Percentiles rank a stretch among this genome's conserved stretches.
Conservation (phyloP, 2,329 filamentous ascomycete species). For the Byssoonygena ceratinophila region DNA sequence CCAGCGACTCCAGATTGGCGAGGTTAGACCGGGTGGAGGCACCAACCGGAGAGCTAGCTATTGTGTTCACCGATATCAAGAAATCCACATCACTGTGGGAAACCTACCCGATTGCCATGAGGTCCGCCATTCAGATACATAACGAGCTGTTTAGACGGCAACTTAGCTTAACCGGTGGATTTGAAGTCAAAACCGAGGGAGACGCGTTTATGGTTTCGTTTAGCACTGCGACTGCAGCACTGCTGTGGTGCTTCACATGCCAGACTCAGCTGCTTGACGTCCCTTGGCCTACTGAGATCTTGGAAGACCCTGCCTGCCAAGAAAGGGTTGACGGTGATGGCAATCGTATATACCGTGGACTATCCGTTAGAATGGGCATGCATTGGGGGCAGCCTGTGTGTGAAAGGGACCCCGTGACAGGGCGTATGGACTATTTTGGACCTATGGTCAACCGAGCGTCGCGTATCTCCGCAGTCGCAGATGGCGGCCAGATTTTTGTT, state of each 20-base stretch:
- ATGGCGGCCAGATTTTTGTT: slow-evolving; percentile 93
- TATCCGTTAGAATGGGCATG: slow-evolving; percentile 95
- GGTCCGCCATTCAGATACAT: slow-evolving; percentile 91
- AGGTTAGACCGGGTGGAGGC: slow-evolving; percentile 86
- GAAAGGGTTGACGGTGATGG: slow-evolving; percentile 73
- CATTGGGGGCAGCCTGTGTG: slow-evolving; percentile 93
- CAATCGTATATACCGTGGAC: slow-evolving; percentile 79
- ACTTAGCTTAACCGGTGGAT: slow-evolving; percentile 84
- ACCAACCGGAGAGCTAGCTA: slow-evolving; percentile 77
- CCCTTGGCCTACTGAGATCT: slow-evolving; percentile 84
- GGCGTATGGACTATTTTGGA: slow-evolving; percentile 98
- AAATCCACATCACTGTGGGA: slow-evolving; percentile 96
- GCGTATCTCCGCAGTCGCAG: slow-evolving; percentile 84
- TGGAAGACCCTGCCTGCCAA: slow-evolving; percentile 75
- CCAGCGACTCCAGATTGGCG: slow-evolving; percentile 76
- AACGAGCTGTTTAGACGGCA: slow-evolving; percentile 95
- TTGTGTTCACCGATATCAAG: slow-evolving; percentile 98
- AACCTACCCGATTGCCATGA: slow-evolving; percentile 87
- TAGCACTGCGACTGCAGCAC: slow-evolving; percentile 82
- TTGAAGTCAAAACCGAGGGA: slow-evolving; percentile 98
- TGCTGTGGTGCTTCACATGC: slow-evolving; percentile 94
- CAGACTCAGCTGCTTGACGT: slow-evolving; percentile 80
- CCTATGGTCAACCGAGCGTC: slow-evolving; percentile 98
- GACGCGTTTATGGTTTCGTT: slow-evolving; percentile 99
- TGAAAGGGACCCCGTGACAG: slow-evolving; percentile 89